These are phyloP conservation scores for Camelina laxa DNA, from an alignment of 345 rosid genomes.

Conservation along the genomic window DNA sequence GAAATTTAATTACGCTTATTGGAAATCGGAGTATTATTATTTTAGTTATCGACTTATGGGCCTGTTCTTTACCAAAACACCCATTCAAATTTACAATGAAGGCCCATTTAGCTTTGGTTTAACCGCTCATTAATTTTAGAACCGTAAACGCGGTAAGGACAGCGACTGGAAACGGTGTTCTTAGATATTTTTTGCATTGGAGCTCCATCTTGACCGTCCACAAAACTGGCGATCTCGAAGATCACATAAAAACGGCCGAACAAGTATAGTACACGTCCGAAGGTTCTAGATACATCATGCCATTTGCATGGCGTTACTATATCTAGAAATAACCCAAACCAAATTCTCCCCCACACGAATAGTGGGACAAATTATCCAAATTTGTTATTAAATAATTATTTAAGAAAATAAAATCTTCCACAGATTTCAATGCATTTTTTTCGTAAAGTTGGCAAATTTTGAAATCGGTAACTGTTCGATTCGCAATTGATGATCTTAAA, in stretches of 20 bases:
- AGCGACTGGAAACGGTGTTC: background rate
- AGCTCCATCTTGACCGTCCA: conserved; percentile 19
- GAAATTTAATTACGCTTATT: conserved; percentile 25
- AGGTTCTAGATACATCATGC: conserved; percentile 23
- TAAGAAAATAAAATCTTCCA: background rate
- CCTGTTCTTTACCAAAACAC: too few species aligned
- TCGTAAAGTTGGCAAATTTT: too few species aligned
- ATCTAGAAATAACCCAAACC: too few species aligned
- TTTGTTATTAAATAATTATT: background rate
- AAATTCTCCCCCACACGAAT: conserved; percentile 16
- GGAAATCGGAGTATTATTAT: background rate
- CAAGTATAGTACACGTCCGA: background rate
- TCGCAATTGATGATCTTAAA: background rate
- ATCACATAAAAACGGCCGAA: conserved; percentile 8
- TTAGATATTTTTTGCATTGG: background rate
- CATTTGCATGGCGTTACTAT: conserved; percentile 25
- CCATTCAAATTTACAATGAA: too few species aligned
- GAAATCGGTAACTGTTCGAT: too few species aligned
- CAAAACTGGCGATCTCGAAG: background rate
- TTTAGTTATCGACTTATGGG: too few species aligned
- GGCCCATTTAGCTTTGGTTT: background rate
- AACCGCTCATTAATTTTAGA: background rate
- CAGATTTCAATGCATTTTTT: background rate
- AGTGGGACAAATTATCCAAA: background rate
- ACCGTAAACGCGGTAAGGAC: background rate